phyloP scores from a whole-genome alignment of 306 rosid species.

The Cucurbita maxima region DNA sequence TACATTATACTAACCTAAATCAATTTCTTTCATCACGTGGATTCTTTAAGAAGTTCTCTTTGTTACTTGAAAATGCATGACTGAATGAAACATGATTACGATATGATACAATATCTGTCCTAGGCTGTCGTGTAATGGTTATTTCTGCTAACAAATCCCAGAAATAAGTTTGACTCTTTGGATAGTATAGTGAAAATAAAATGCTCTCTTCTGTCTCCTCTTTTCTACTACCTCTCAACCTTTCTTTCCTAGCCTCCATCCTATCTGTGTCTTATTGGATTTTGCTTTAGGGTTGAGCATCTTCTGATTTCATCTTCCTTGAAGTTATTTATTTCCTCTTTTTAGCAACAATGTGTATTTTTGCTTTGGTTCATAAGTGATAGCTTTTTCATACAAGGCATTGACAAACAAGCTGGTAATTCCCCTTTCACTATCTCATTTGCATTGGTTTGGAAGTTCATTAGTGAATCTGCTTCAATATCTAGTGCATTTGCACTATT shows the following conservation, averaged over 20 bases:
- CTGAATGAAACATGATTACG: background rate
- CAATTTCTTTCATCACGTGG: constrained; percentile 1
- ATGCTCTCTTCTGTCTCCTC: background rate
- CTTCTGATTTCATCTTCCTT: background rate
- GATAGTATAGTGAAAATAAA: background rate
- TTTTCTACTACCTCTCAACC: background rate
- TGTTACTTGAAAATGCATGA: background rate
- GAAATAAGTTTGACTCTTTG: background rate
- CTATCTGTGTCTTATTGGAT: background rate
- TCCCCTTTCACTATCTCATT: background rate
- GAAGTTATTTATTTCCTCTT: background rate
- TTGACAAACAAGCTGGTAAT: background rate
- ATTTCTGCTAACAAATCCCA: background rate
- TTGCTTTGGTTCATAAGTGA: background rate
- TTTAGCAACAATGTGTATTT: background rate
- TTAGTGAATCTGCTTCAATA: background rate
- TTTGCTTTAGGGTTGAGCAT: background rate
- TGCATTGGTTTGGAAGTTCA: background rate
- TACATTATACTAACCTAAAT: constrained; percentile 6
- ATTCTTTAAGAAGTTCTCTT: background rate
- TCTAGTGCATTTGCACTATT: background rate
- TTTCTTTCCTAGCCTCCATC: background rate
- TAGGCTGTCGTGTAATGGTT: background rate
- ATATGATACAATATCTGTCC: background rate
- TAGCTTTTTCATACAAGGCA: background rate